Base-by-base conservation (phyloP, 768 basidiomycete species). In the Sporobolomyces roseus region DNA sequence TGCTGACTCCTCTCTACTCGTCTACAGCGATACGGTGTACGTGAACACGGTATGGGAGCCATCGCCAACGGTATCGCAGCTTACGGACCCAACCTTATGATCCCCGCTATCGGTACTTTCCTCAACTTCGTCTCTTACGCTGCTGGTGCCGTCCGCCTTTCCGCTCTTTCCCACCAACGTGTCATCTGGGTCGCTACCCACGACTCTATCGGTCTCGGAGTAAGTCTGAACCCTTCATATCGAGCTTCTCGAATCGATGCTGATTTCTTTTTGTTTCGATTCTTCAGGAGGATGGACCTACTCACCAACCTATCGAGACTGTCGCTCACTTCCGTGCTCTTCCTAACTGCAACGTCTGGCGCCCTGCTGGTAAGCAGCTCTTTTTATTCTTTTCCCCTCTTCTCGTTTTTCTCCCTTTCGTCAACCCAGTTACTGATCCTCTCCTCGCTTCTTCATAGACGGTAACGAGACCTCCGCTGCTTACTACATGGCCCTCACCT, bases 131-230 rank as follows among this genome's bases (percentile, higher is more conserved):
- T 70, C 32, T 77, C 71, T 23, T 75, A 43, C 60, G 74, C 90
- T 87, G 93, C 90, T 72, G 93, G 93, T 78, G 93, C 93, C 52
- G 88, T 96, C 74, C 85, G 93, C 68, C 81, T 97, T 68, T 90
- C 92, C 59, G 92, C 93, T 55, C 85, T 96, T 62, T 90, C 87
- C 75, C 85, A 85, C 75, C 89, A 90, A 78, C 90, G 88, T 71
- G 91, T 94, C 66, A 90, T 97, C 80, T 92, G 92, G 89, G 87
- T 97, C 74, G 92, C 91, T 29, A 96, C 93, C 60, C 93, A 97
- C 80, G 93, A 96, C 78, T 91, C 89, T 50, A 50, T 63, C 35
- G 56, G 56, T 32, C 50, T 59, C 35, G 61, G 46, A 32, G 45
- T 41, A 41, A 41, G 16, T 17, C 25, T 29, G 29, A 41, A 41